Conservation (phyloP, 176 grass and related monocot species). For the Poa annua region DNA sequence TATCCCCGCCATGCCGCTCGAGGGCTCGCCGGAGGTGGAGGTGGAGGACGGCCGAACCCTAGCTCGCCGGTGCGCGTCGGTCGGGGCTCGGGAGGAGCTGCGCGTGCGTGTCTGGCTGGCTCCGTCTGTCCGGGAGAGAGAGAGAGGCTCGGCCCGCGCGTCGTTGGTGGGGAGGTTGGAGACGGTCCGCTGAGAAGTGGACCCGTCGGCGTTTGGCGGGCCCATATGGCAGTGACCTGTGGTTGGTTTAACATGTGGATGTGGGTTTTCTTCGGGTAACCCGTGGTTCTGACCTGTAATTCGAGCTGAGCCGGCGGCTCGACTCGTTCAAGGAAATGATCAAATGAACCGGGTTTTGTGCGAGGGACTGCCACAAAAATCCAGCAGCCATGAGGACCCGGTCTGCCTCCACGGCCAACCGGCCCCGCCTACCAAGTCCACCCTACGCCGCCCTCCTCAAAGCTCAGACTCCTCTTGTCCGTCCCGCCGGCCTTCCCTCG, state of each 20-base stretch:
- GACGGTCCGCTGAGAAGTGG: not conserved
- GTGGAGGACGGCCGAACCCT: constrained; percentile 16
- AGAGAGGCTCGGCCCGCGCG: not conserved
- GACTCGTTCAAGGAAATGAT: too few species aligned
- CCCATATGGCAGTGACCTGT: fast-evolving
- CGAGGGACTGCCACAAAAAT: too few species aligned
- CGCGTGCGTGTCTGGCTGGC: not conserved
- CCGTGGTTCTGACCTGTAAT: too few species aligned
- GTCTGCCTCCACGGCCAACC: too few species aligned
- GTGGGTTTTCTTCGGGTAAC: not conserved
- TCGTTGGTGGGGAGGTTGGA: not conserved
- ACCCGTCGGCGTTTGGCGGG: fast-evolving
- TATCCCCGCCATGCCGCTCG: constrained; percentile 67
- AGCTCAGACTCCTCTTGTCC: too few species aligned
- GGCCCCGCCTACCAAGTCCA: too few species aligned
- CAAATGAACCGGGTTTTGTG: too few species aligned
- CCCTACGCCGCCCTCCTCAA: too few species aligned
- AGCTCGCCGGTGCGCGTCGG: constrained; percentile 17
- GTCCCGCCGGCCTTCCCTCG: too few species aligned
- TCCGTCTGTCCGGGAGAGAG: not conserved
- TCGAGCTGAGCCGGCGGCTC: too few species aligned
- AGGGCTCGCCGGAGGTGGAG: constrained; percentile 7
- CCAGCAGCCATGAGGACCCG: too few species aligned
- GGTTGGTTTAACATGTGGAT: fast-evolving
- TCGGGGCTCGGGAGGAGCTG: not conserved